phyloP scores from a whole-genome alignment of 2,329 filamentous ascomycete species.

The Stachybotrys chartarum region DNA sequence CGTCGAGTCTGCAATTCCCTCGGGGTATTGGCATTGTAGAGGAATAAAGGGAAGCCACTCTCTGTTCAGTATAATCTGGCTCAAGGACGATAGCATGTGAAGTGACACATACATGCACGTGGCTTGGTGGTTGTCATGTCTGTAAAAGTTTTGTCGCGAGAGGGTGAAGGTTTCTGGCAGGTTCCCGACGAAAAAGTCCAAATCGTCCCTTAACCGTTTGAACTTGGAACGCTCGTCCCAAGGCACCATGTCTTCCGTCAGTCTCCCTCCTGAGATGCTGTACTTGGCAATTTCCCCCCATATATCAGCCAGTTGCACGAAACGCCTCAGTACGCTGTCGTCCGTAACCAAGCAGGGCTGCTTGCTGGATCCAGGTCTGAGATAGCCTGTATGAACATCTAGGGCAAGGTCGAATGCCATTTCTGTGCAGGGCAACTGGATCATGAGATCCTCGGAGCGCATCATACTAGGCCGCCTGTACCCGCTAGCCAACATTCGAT shows the following conservation, averaged over 20 bases:
- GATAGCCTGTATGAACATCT: conserved; percentile 46
- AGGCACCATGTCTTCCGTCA: conserved; percentile 44
- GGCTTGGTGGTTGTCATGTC: conserved; percentile 56
- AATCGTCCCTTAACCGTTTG: conserved; percentile 39
- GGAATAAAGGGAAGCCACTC: conserved; percentile 19
- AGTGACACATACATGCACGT: conserved; percentile 59
- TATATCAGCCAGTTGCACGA: conserved; percentile 52
- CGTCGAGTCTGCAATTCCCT: conserved; percentile 46
- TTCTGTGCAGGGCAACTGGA: conserved; percentile 63
- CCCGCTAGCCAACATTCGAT: conserved; percentile 61
- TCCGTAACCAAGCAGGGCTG: conserved; percentile 17
- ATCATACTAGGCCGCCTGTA: conserved; percentile 54
- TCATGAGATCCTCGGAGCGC: conserved; percentile 49
- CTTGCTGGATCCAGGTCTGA: conserved; percentile 19
- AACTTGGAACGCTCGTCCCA: conserved; percentile 53
- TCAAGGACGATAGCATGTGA: conserved; percentile 59
- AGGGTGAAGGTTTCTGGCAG: conserved; percentile 52
- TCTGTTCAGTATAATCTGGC: conserved; percentile 46
- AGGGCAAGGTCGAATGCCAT: conserved; percentile 55
- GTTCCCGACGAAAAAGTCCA: conserved; percentile 28
- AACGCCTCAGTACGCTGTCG: conserved; percentile 43
- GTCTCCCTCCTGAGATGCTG: conserved; percentile 44
- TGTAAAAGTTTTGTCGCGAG: conserved; percentile 54
- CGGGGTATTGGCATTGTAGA: conserved; percentile 33
- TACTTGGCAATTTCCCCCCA: conserved; percentile 53